phyloP scores from a whole-genome alignment of 2,329 filamentous ascomycete species.

The Penicillium aurantiogriseum region DNA sequence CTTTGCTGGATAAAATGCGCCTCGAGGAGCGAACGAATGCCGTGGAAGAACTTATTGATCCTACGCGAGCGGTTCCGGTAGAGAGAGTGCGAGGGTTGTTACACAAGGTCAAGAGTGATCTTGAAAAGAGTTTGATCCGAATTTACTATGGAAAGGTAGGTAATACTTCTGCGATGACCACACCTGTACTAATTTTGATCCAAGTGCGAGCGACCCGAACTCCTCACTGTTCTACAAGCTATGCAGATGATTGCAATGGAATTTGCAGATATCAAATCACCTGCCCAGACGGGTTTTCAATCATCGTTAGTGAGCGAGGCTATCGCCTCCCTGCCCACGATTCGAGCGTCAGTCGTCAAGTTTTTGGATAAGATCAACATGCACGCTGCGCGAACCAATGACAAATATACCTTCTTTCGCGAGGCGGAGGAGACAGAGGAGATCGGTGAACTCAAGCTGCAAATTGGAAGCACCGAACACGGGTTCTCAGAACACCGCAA shows the following conservation, averaged over 20 bases:
- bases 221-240: conserved; percentile 79
- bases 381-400: conserved; percentile 76
- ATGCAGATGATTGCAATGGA: conserved; percentile 78
- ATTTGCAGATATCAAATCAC: conserved; percentile 65
- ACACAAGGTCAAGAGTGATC: conserved; percentile 69
- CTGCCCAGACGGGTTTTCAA: conserved; percentile 68
- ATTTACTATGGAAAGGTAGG: conserved; percentile 87
- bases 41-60: conserved; percentile 78
- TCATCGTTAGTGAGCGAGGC: conserved; percentile 69
- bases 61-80: conserved; percentile 63
- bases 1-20: conserved; percentile 70
- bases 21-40: conserved; percentile 79
- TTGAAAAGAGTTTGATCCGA: conserved; percentile 88
- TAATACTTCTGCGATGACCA: background rate
- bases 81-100: conserved; percentile 74
- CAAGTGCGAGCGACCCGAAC: conserved; percentile 77
- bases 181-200: conserved; percentile 17
- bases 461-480: conserved; percentile 87
- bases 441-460: conserved; percentile 83
- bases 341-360: conserved; percentile 67
- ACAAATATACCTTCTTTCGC: conserved; percentile 92
- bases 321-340: conserved; percentile 71
- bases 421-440: conserved; percentile 84
- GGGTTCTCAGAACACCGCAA: conserved; percentile 76
- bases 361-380: conserved; percentile 84